Conservation (phyloP, 768 basidiomycete genomes). For the Russula foetens region DNA sequence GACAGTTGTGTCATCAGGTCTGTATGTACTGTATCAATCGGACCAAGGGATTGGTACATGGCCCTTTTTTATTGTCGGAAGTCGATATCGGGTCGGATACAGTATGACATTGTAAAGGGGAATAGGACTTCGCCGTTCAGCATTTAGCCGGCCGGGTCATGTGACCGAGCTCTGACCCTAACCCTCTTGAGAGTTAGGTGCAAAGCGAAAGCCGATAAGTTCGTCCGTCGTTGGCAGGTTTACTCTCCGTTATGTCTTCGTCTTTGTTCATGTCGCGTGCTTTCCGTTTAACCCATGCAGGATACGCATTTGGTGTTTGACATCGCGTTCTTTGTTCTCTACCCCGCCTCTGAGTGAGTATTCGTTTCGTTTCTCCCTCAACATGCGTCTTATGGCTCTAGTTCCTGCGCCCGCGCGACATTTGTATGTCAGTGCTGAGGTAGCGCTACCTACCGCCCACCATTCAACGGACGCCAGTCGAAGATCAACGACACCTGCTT, state of each 20-base stretch:
- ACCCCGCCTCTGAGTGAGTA: background rate
- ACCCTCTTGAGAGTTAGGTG: background rate
- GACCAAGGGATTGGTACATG: too few relatives aligned
- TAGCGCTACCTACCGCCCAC: background rate
- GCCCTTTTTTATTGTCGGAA: too few relatives aligned
- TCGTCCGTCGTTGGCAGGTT: background rate
- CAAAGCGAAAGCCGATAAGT: too few relatives aligned
- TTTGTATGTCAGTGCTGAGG: background rate
- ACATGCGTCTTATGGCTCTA: background rate
- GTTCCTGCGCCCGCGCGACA: conserved; percentile 11
- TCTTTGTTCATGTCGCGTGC: conserved; percentile 11
- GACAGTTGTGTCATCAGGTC: too few relatives aligned
- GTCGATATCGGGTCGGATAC: too few relatives aligned
- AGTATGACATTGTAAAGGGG: too few relatives aligned
- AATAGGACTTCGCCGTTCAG: too few relatives aligned
- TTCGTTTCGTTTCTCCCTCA: background rate
- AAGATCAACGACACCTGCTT: background rate
- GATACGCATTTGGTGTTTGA: background rate
- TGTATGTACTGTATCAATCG: too few relatives aligned
- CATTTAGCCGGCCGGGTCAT: too few relatives aligned
- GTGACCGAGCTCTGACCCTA: conserved; percentile 7
- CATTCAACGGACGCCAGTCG: background rate
- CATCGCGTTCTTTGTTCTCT: background rate
- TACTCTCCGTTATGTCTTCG: background rate
- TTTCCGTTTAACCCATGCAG: background rate